These are phyloP conservation scores for Teunomyces tritomae DNA, from an alignment of 805 yeast genomes.

Conservation along the genomic window DNA sequence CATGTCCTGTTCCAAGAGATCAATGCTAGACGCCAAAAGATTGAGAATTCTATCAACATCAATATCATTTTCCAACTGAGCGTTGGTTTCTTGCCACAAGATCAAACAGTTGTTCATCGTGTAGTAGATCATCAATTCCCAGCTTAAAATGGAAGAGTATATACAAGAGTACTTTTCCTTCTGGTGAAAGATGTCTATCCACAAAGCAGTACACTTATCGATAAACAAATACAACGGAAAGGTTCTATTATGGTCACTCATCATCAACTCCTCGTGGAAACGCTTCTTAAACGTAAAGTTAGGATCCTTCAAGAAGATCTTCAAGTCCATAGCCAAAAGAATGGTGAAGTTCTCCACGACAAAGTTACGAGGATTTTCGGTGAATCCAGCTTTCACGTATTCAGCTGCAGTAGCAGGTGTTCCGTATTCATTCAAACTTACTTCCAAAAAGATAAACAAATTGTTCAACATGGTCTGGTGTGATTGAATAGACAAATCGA, in stretches of 20 bases:
- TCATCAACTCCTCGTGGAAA: conserved; percentile 62
- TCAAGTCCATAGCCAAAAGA: conserved; percentile 52
- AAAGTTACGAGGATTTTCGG: conserved; percentile 41
- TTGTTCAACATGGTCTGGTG: conserved; percentile 42
- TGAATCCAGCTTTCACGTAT: conserved; percentile 46
- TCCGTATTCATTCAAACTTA: conserved; percentile 41
- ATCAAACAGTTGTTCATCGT: conserved; percentile 57
- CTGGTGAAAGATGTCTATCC: conserved; percentile 34
- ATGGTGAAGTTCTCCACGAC: conserved; percentile 46
- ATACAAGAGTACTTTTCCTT: conserved; percentile 34
- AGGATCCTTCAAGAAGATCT: conserved; percentile 53
- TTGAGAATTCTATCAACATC: conserved; percentile 53
- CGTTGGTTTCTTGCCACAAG: conserved; percentile 65
- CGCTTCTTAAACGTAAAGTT: conserved; percentile 60
- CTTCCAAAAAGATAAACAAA: conserved; percentile 37
- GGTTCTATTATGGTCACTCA: conserved; percentile 48
- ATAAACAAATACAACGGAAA: conserved; percentile 50
- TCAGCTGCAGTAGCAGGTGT: conserved; percentile 43
- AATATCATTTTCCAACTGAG: conserved; percentile 38
- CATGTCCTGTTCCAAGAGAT: conserved; percentile 27
- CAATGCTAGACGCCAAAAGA: conserved; percentile 37
- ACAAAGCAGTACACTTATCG: conserved; percentile 31
- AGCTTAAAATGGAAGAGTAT: conserved; percentile 40
- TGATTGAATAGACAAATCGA: conserved; percentile 37
- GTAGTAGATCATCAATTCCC: conserved; percentile 55